Base-by-base conservation (phyloP, 2,329 filamentous ascomycete genomes). In the Coniochaeta sp. region DNA sequence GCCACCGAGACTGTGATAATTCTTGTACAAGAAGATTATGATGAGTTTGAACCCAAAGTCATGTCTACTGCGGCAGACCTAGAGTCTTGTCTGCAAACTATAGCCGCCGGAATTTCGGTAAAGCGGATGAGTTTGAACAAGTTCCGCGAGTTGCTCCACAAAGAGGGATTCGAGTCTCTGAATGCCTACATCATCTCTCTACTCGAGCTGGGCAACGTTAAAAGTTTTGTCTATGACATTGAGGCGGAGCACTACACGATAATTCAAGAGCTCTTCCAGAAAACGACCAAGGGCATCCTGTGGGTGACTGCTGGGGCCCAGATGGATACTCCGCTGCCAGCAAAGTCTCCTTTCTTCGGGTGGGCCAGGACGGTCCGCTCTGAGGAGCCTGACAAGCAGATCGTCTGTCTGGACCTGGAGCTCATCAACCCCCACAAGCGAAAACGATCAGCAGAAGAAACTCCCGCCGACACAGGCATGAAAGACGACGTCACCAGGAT, bases 281-380 rank as follows among this genome's bases (percentile, higher is more conserved):
- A 24, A n/a, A 59, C 58, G 1, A 69, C 75, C 1, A 72, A 70
- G 17, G 72, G 74, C 1, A 64, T 84, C 1, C 55, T 84, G 1
- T 85, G 81, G 80, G 62, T 81, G 19, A 79, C 79, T 0, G 68
- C 69, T 0, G 76, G 76, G 4, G 77, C 76, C 1, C 74, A 78
- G 33, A 73, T 63, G 67, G 70, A 70, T 62, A 50, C 68, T 67
- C 16, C 57, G 34, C 43, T 71, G 17, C 78, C 79, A 0, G 65
- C 66, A 26, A 68, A 71, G 14, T 71, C 79, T 1, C 71, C 76
- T 0, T 72, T 81, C 22, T 66, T 78, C n/a, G 79, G 76, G 1
- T 67, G 83, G 17, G 73, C 77, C 1, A 73, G 81, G 22, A 78
- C 79, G 0, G 68, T 83, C 9, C 74, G 77, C 55, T 83, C 81